phyloP scores from a whole-genome alignment of 805 yeast genomes.

The Wickerhamiella azymoides region DNA sequence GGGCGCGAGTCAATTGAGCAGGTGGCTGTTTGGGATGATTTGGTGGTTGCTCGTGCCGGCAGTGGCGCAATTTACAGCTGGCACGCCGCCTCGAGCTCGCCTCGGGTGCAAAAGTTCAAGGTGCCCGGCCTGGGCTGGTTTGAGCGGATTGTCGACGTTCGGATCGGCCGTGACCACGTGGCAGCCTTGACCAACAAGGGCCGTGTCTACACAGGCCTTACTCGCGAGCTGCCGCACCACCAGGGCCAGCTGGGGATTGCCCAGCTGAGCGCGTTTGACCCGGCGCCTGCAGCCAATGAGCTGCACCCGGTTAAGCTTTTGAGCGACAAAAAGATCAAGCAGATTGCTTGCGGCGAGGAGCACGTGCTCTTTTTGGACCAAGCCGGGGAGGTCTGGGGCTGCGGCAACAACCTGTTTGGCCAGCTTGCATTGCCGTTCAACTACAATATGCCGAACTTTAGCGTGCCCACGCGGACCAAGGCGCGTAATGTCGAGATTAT shows the following conservation, averaged over 20 bases:
- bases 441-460: conserved; percentile 49
- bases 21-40: conserved; percentile 23
- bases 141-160: conserved; percentile 40
- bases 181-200: conserved; percentile 48
- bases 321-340: conserved; percentile 37
- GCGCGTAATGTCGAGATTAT: conserved; percentile 31
- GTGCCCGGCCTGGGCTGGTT: conserved; percentile 24
- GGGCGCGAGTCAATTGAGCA: conserved; percentile 32
- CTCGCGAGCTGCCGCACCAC: conserved; percentile 27
- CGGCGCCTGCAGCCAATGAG: conserved; percentile 35
- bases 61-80: conserved; percentile 27
- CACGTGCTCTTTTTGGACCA: conserved; percentile 62
- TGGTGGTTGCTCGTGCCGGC: conserved; percentile 30
- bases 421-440: conserved; percentile 62
- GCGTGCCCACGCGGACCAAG: conserved; percentile 48
- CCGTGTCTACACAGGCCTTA: conserved; percentile 46
- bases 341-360: conserved; percentile 58
- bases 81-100: conserved; percentile 9
- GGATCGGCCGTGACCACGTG: conserved; percentile 55
- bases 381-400: conserved; percentile 60
- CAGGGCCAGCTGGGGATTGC: conserved; percentile 82
- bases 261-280: conserved; percentile 47
- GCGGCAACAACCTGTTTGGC: conserved; percentile 80
- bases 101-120: conserved; percentile 9
- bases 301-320: conserved; percentile 45